Evolutionary conservation across 1,139 yeast species (phyloP), one percentile per base, ranked within the genome.

Genomic region (Eremothecium coryli): DNA sequence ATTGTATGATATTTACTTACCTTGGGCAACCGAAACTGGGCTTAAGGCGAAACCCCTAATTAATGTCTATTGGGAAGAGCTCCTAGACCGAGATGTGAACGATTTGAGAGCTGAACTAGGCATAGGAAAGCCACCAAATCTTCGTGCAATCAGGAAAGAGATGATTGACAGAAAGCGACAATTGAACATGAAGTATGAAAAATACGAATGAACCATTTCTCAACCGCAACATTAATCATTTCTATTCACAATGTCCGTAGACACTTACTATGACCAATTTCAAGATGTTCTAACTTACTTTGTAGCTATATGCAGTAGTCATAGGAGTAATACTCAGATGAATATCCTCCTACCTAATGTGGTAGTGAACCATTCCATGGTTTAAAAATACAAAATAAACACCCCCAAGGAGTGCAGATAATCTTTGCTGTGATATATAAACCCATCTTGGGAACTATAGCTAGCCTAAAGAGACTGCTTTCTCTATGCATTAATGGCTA

Each of bases 1-100:
- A 53, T 17, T 76, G 41, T 64, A 71, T 44, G 68, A 70, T 28
- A 70, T 80, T 4, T 88, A 85, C 55, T 71, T 88, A 45, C 96
- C 96, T 1, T 88, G 95, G 96, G 95, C 94, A 1, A 51, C 84
- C 29, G 62, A 67, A 33, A 78, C 81, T 41, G 96, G 96, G 2
- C 61, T 78, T 36, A 67, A 73, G 36, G 71, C 86, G 36, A 76
- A 77, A 50, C 82, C 93, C 2, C 64, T 93, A 52, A 76, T 90
- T 40, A 84, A 84, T 52, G 88, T 90, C 1, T 86, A 82, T 57
- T 90, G 99, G 99, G 98, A 93, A 54, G 72, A 84, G 32, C 64
- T 79, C 17, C 66, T 93, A 48, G 82, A 77, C 21, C 66, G 68
- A 40, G 90, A 86, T 54, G 73, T 85, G 10, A 65, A 75, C 41